Conservation (phyloP, 2,329 filamentous ascomycete genomes). For the Colletotrichum echinochloae region DNA sequence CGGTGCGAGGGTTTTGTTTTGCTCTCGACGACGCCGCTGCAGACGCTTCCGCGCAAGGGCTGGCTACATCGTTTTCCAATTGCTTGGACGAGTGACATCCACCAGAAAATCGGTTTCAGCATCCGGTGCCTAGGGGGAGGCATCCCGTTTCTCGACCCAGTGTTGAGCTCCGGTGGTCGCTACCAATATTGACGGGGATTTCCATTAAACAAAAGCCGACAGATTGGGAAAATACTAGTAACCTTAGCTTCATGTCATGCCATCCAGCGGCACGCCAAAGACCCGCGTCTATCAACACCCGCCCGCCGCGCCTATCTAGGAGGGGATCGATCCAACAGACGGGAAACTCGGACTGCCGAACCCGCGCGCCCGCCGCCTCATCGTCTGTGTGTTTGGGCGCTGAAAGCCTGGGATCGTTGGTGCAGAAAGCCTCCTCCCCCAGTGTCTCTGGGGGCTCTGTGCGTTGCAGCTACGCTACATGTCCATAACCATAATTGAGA, state of each 20-base stretch:
- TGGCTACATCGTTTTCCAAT: neutral
- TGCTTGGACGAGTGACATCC: neutral
- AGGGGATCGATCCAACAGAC: conserved; percentile 35
- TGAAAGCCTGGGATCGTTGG: neutral
- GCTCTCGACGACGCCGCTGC: neutral
- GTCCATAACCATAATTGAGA: neutral
- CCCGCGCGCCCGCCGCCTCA: conserved; percentile 12
- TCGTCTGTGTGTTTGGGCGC: conserved; percentile 16
- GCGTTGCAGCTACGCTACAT: neutral
- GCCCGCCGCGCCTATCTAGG: conserved; percentile 8
- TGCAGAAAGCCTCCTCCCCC: neutral
- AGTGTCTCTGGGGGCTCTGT: conserved; percentile 23
- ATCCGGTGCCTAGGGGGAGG: neutral
- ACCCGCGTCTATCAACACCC: conserved; percentile 24
- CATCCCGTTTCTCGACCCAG: neutral
- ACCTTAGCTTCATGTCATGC: neutral
- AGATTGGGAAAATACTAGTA: neutral
- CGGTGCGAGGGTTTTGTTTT: neutral
- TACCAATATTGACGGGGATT: neutral
- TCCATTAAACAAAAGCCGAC: neutral
- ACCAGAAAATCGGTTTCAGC: neutral
- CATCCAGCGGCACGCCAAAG: neutral
- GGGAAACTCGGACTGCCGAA: neutral
- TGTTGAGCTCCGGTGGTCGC: neutral
- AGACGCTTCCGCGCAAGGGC: neutral